Base-by-base conservation (phyloP, 306 rosid genomes). In the Gillenia trifoliata region DNA sequence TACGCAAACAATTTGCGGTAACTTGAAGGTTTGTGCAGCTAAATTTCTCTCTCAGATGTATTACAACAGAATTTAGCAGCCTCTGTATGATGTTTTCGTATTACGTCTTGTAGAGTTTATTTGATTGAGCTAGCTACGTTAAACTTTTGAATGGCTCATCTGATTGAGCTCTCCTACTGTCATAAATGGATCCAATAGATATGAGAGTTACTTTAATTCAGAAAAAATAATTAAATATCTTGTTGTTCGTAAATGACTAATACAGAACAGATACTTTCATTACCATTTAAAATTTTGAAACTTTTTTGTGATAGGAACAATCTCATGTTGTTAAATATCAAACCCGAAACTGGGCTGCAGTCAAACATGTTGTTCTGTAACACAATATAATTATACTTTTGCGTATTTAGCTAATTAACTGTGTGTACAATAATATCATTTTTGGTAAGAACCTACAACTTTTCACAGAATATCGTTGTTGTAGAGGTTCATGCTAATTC, bases 1-100 rank as follows among this genome's bases (percentile, higher is more conserved):
- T 28, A 93, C 94, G 11, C 97, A 93, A 80, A 93, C 98, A 31
- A 91, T 93, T 80, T 91, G 98, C 47, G 97, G 98, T 36, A 91
- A 93, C 84, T 83, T 93, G 82, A 93, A 93, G 97, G 98, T 93
- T 78, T 64, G 88, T 86, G 26, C 22, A 23, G 69, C 70, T 82
- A 66, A 64, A 22, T 75, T 72, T 38, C 49, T 63, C 70, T 62
- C 68, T 29, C 71, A 52, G 29, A 9, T 54, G 8, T 15, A 34
- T 26, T 19, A 70, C 68, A 54, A 29, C 23, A 55, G 20, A 55
- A n/a, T 22, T 33, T 31, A 50, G 30, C 63, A 70, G 63, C 64
- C 22, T 29, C 4, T 68, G 41, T 68, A 29, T 9, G 4, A 50
- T 16, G 26, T 28, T 43, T 41, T 41, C 45, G 10, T 6, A 40